Conservation (phyloP, 805 yeast genomes). For the Gaillardinia entomophila region DNA sequence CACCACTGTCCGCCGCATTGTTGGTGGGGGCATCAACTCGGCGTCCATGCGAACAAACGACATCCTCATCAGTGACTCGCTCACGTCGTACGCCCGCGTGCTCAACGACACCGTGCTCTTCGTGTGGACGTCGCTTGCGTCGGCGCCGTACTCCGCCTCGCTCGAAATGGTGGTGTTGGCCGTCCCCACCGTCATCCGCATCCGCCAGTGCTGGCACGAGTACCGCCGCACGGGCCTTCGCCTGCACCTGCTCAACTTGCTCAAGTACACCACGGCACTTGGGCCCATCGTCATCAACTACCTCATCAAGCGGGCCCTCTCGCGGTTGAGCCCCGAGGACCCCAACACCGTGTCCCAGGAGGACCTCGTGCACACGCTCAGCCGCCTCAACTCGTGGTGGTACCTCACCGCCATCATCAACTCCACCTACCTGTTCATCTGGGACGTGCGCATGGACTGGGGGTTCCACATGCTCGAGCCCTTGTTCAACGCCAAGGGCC, state of each 20-base stretch:
- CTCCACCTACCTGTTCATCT: constrained; percentile 71
- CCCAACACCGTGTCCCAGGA: constrained; percentile 2
- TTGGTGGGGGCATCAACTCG: constrained; percentile 54
- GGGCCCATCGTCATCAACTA: constrained; percentile 27
- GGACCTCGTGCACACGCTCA: constrained; percentile 10
- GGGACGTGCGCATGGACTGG: constrained; percentile 96
- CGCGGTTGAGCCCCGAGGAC: constrained; percentile 1
- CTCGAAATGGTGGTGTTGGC: constrained; percentile 27
- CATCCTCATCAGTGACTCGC: constrained; percentile 74
- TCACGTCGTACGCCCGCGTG: constrained; percentile 76
- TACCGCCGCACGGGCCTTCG: constrained; percentile 44
- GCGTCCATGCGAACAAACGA: constrained; percentile 64
- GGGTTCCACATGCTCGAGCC: constrained; percentile 49
- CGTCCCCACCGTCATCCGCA: constrained; percentile 69
- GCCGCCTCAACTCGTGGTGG: constrained; percentile 35
- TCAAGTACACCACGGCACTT: constrained; percentile 69
- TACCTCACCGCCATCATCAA: constrained; percentile 45
- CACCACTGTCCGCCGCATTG: constrained; percentile 47
- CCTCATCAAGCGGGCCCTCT: constrained; percentile 12
- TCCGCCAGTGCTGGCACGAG: constrained; percentile 78
- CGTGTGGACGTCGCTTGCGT: constrained; percentile 37
- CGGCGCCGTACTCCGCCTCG: constrained; percentile 19
- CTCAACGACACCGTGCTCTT: constrained; percentile 65
- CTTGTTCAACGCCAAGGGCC: constrained; percentile 15
- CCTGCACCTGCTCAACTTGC: constrained; percentile 61